A percentile compares a stretch with the other conserved stretches of the same genome.
Conservation (phyloP, 306 rosid genomes). For the Cucumis hystrix region DNA sequence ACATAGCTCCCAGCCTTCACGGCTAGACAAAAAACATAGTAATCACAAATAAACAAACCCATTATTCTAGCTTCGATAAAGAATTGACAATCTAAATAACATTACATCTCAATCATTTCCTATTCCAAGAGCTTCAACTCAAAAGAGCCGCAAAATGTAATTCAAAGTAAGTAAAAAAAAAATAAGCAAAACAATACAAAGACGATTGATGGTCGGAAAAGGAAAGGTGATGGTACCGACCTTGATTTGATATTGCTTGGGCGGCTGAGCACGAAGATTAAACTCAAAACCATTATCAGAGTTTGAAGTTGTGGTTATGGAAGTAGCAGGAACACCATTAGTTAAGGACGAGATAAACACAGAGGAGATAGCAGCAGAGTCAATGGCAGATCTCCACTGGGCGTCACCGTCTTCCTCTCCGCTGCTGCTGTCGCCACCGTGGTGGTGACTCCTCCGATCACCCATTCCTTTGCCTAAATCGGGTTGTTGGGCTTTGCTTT, state of each 20-base stretch:
- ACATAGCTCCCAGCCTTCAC: neutral
- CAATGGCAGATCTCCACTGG: slow-evolving; percentile 64
- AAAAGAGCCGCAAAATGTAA: neutral
- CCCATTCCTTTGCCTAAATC: slow-evolving; percentile 17
- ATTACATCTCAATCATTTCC: neutral
- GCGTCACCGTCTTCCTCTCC: slow-evolving; percentile 84
- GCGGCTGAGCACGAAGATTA: slow-evolving; percentile 27
- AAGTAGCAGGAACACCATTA: slow-evolving; percentile 20
- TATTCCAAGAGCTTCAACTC: neutral
- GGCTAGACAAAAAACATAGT: neutral
- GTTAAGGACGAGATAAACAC: slow-evolving; percentile 26
- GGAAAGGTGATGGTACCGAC: slow-evolving; percentile 16
- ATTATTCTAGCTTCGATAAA: neutral
- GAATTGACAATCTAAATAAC: neutral
- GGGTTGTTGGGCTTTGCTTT: neutral
- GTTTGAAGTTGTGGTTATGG: neutral
- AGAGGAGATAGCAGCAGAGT: slow-evolving; percentile 42
- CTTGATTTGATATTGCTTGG: slow-evolving; percentile 82
- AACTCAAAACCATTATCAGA: slow-evolving; percentile 2
- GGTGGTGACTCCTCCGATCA: slow-evolving; percentile 21
- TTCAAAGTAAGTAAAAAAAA: neutral
- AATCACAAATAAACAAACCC: neutral
- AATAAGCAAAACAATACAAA: neutral
- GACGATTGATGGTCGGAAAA: neutral
- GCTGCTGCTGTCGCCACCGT: slow-evolving; percentile 38